These are phyloP conservation scores for Acacia confusa DNA, from an alignment of 306 rosid species.

Conservation along the genomic window DNA sequence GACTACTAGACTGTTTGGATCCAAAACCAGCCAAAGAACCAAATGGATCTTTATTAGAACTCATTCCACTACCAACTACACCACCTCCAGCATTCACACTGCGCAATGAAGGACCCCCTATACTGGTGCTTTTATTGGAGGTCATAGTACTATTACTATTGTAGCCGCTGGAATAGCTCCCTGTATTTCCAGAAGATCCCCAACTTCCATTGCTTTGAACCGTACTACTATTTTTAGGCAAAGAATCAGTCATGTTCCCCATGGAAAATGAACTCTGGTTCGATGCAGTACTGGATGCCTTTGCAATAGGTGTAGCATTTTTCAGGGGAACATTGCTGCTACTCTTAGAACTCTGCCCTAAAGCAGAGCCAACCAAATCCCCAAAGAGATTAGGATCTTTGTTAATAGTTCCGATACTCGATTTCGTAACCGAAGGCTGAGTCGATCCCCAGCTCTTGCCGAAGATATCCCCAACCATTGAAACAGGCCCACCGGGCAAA, in stretches of 20 bases:
- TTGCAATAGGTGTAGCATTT: slow-evolving; percentile 47
- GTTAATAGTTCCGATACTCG: slow-evolving; percentile 51
- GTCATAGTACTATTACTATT: slow-evolving; percentile 17
- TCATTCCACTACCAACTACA: slow-evolving; percentile 44
- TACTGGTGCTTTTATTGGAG: slow-evolving; percentile 41
- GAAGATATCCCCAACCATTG: slow-evolving; percentile 91
- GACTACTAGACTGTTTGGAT: slow-evolving; percentile 54
- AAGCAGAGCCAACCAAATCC: slow-evolving; percentile 77
- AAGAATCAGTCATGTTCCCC: slow-evolving; percentile 63
- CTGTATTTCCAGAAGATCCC: slow-evolving; percentile 51
- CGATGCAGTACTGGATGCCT: slow-evolving; percentile 20
- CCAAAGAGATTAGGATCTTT: slow-evolving; percentile 88
- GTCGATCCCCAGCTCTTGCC: slow-evolving; percentile 90
- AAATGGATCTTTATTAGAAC: slow-evolving; percentile 78
- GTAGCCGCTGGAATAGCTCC: slow-evolving; percentile 25
- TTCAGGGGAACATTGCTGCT: slow-evolving; percentile 64
- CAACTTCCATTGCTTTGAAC: slow-evolving; percentile 43
- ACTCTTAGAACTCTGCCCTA: slow-evolving; percentile 44
- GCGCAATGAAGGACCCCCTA: slow-evolving; percentile 63
- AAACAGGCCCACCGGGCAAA: slow-evolving; percentile 50
- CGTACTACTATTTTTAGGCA: slow-evolving; percentile 54
- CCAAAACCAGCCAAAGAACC: slow-evolving; percentile 79
- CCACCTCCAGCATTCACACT: slow-evolving; percentile 34
- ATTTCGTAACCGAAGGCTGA: slow-evolving; percentile 37
- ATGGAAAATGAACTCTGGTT: slow-evolving; percentile 61